phyloP scores from a whole-genome alignment of 2,329 filamentous ascomycete species.

The Cytospora mali region DNA sequence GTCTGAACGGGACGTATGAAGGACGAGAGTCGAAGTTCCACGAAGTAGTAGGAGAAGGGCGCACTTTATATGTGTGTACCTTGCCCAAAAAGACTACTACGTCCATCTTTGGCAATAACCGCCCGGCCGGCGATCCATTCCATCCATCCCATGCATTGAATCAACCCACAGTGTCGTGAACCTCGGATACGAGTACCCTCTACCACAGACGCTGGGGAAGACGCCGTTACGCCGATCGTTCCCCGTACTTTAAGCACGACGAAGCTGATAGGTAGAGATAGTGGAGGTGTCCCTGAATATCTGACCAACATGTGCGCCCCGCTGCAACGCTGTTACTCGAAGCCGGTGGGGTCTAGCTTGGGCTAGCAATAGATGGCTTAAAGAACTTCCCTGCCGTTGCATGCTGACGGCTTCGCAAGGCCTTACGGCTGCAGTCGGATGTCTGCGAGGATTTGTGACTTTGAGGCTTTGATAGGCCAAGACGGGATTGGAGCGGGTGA shows the following conservation, averaged over 20 bases:
- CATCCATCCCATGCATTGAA: background rate
- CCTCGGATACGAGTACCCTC: slow-evolving; percentile 9
- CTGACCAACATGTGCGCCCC: slow-evolving; percentile 16
- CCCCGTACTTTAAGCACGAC: background rate
- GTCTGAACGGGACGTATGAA: background rate
- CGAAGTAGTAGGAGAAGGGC: slow-evolving; percentile 3
- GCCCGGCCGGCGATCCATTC: background rate
- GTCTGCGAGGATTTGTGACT: background rate
- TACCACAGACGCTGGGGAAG: background rate
- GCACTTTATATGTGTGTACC: slow-evolving; percentile 14
- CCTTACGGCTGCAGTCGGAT: slow-evolving; percentile 9
- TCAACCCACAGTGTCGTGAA: background rate
- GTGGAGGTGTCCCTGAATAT: slow-evolving; percentile 17
- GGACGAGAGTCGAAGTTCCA: background rate
- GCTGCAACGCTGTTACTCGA: slow-evolving; percentile 13
- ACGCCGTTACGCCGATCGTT: slow-evolving; percentile 8
- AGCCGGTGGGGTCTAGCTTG: slow-evolving; percentile 14
- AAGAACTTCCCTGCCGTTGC: slow-evolving; percentile 3
- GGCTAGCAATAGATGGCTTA: background rate
- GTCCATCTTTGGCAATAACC: background rate
- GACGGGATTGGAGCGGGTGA: slow-evolving; percentile 11
- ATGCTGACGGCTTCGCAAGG: slow-evolving; percentile 14
- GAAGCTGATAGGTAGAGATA: slow-evolving; percentile 15
- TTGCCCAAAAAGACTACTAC: background rate
- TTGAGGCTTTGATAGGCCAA: slow-evolving; percentile 26